Conservation (phyloP, 805 yeast genomes). For the Teunomyces pallodes region DNA sequence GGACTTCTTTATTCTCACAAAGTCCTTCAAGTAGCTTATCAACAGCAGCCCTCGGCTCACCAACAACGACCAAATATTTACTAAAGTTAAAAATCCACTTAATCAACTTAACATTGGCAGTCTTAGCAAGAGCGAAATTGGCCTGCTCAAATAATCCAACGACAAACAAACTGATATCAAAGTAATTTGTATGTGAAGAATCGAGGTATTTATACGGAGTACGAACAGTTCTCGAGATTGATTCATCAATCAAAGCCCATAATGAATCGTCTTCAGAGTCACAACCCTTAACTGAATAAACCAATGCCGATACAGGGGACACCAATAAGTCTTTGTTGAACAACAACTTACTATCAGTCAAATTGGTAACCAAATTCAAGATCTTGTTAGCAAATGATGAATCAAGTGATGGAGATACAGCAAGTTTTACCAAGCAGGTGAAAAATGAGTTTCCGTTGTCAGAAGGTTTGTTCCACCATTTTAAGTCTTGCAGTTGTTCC, state of each 20-base stretch:
- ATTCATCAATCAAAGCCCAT: constrained; percentile 72
- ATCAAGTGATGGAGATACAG: constrained; percentile 10
- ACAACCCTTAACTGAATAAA: constrained; percentile 14
- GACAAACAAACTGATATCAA: constrained; percentile 31
- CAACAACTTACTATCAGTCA: constrained; percentile 51
- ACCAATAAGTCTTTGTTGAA: constrained; percentile 50
- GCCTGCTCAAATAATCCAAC: constrained; percentile 62
- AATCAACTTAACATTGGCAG: constrained; percentile 18
- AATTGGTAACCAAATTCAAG: constrained; percentile 44
- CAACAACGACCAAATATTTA: constrained; percentile 49
- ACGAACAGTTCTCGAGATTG: constrained; percentile 64
- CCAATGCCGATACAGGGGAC: constrained; percentile 55
- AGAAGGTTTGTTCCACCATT: constrained; percentile 73
- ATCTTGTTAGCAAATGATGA: constrained; percentile 40
- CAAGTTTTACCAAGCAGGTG: constrained; percentile 58
- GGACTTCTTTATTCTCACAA: constrained; percentile 1
- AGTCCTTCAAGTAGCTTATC: constrained; percentile 7
- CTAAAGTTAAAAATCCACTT: constrained; percentile 53
- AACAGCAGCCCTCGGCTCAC: constrained; percentile 49
- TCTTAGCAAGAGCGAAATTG: constrained; percentile 43
- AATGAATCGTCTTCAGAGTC: constrained; percentile 25
- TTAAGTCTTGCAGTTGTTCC: constrained; percentile 40
- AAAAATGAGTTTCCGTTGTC: constrained; percentile 54
- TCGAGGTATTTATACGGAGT: constrained; percentile 88
- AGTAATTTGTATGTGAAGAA: constrained; percentile 27